Percentiles rank a stretch among this genome's conserved stretches.
These are phyloP conservation scores for Grosmannia serpens DNA, from an alignment of 2,329 filamentous ascomycete genomes.

Conservation along the genomic window DNA sequence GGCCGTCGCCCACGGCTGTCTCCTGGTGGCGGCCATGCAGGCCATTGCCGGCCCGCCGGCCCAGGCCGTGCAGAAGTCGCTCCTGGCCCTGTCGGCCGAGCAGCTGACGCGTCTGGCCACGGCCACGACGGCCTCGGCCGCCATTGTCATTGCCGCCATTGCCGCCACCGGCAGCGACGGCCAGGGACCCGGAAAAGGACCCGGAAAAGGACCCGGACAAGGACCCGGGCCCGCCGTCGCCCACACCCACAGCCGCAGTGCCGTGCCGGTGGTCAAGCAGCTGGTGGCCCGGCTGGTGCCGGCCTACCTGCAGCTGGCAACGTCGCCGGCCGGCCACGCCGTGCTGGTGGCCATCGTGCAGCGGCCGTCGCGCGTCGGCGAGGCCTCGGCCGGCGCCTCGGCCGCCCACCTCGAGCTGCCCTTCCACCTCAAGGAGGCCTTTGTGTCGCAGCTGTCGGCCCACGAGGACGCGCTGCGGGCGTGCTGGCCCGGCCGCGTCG, in stretches of 20 bases:
- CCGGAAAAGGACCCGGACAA: too few species aligned
- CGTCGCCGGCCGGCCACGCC: conserved; percentile 38
- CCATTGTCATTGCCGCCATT: conserved; percentile 39
- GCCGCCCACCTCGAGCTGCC: conserved; percentile 23
- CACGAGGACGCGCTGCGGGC: conserved; percentile 39
- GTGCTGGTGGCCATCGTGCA: conserved; percentile 37
- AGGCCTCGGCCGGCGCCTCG: background rate
- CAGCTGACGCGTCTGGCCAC: conserved; percentile 54
- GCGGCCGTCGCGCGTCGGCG: conserved; percentile 31
- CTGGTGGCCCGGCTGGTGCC: conserved; percentile 37
- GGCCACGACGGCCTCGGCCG: conserved; percentile 34
- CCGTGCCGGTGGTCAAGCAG: conserved; percentile 37
- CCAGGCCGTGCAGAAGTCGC: conserved; percentile 61
- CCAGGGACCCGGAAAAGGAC: conserved; percentile 18
- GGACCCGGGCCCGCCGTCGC: too few species aligned
- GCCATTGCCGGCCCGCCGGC: conserved; percentile 56
- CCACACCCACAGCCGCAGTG: background rate
- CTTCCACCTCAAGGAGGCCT: conserved; percentile 45
- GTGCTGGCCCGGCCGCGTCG: conserved; percentile 41
- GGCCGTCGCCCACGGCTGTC: conserved; percentile 58
- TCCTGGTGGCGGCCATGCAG: conserved; percentile 73
- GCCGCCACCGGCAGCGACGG: conserved; percentile 32
- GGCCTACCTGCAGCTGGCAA: conserved; percentile 32
- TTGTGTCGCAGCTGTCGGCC: conserved; percentile 36
- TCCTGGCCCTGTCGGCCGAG: conserved; percentile 46